phyloP scores from a whole-genome alignment of 306 rosid genomes.

The Cucumis hystrix region DNA sequence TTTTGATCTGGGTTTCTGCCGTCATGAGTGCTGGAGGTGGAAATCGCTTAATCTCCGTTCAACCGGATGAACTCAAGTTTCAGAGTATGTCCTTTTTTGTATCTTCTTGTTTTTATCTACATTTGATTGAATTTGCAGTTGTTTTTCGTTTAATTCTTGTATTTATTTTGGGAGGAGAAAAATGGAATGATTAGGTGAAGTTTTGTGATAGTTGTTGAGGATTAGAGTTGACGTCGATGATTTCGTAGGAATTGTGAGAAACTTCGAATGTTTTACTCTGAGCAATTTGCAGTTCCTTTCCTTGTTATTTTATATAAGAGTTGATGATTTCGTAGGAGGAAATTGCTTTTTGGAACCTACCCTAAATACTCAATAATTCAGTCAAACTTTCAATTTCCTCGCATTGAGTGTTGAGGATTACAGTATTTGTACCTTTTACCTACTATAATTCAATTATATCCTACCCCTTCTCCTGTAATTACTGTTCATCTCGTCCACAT shows the following conservation, averaged over 20 bases:
- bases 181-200: background rate
- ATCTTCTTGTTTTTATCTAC: background rate
- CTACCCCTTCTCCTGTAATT: background rate
- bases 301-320: background rate
- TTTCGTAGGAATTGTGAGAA: background rate
- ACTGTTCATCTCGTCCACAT: background rate
- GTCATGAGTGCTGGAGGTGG: constrained; percentile 44
- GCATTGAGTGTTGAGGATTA: background rate
- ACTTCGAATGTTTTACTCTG: background rate
- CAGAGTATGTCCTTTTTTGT: constrained; percentile 28
- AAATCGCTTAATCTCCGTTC: constrained; percentile 39
- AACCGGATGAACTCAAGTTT: constrained; percentile 76
- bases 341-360: background rate
- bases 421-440: background rate
- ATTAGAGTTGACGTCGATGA: background rate
- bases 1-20: constrained; percentile 7
- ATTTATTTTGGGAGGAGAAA: background rate
- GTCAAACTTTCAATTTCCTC: background rate
- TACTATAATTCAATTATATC: background rate
- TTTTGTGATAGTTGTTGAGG: background rate
- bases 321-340: background rate
- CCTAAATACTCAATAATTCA: background rate
- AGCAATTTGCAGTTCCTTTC: background rate
- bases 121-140: background rate
- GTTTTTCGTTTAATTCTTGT: background rate